Evolutionary conservation across 331 rosid genomes (phyloP).

Genomic region (Prunus yedoensis): DNA sequence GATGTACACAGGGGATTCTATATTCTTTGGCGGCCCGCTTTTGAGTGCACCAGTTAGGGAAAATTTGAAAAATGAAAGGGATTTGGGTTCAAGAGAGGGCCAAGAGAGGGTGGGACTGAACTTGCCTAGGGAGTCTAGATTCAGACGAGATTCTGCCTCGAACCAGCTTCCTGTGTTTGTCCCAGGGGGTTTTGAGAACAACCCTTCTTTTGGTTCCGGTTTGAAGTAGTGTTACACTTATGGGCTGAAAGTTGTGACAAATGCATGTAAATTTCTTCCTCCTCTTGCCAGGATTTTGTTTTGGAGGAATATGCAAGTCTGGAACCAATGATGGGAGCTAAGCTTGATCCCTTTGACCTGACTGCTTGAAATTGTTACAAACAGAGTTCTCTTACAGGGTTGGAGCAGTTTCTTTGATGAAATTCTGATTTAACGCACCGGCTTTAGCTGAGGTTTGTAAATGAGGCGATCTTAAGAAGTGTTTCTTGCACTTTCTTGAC

Average conservation of each 20-base stretch:
- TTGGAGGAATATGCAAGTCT: constrained; percentile 1
- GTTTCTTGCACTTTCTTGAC: neutral
- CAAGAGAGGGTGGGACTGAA: constrained; percentile 54
- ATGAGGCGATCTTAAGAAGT: constrained; percentile 15
- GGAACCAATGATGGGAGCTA: neutral
- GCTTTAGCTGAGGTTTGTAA: constrained; percentile 30
- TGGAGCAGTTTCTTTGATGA: constrained; percentile 22
- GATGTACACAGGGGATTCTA: constrained; percentile 90
- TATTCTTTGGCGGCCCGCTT: constrained; percentile 90
- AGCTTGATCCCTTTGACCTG: constrained; percentile 4
- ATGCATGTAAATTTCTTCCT: neutral
- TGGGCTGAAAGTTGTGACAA: constrained; percentile 36
- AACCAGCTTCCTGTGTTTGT: constrained; percentile 95
- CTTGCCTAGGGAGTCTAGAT: constrained; percentile 68
- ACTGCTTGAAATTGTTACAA: constrained; percentile 9
- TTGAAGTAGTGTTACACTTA: constrained; percentile 33
- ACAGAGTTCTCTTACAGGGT: neutral
- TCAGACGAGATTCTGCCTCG: constrained; percentile 74
- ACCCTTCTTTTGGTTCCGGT: constrained; percentile 54
- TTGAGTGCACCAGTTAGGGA: constrained; percentile 67
- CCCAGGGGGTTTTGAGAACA: constrained; percentile 65
- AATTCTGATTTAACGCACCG: constrained; percentile 1
- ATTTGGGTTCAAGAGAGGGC: constrained; percentile 41
- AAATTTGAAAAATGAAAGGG: constrained; percentile 56
- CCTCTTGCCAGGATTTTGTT: neutral